These are phyloP conservation scores for Amanita muscaria DNA, from an alignment of 768 basidiomycete species.

Conservation along the genomic window DNA sequence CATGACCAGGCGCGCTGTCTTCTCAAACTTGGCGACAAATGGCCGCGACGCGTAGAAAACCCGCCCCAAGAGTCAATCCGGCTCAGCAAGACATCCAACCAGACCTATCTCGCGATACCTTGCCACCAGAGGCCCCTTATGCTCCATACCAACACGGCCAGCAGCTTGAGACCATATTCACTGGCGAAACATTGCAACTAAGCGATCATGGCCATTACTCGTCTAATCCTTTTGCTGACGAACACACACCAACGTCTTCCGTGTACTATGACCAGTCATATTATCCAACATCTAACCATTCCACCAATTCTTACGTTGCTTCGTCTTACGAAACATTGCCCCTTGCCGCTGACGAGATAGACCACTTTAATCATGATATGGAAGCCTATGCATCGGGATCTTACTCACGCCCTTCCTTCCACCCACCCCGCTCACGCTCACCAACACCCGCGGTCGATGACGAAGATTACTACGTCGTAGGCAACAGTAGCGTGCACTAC, in stretches of 20 bases:
- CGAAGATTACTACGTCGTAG: conserved; percentile 57
- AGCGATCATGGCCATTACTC: conserved; percentile 23
- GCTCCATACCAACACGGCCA: conserved; percentile 54
- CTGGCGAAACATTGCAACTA: conserved; percentile 55
- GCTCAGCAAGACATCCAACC: conserved; percentile 13
- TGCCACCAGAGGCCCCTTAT: conserved; percentile 25
- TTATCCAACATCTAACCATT: conserved; percentile 23
- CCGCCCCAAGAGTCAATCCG: conserved; percentile 19
- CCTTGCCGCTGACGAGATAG: conserved; percentile 31
- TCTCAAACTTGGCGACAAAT: too few species aligned
- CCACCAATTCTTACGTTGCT: conserved; percentile 22
- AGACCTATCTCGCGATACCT: too few species aligned
- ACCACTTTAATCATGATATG: conserved; percentile 56
- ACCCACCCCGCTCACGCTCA: conserved; percentile 58
- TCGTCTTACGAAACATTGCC: conserved; percentile 22
- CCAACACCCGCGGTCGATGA: conserved; percentile 70
- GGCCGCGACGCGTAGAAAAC: conserved; percentile 24
- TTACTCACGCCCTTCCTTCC: conserved; percentile 38
- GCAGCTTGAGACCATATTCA: conserved; percentile 50
- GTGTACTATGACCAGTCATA: conserved; percentile 32
- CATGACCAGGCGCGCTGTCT: background rate
- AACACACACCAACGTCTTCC: conserved; percentile 19
- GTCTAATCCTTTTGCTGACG: conserved; percentile 23
- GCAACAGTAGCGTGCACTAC: conserved; percentile 48
- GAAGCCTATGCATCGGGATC: conserved; percentile 66